Evolutionary conservation across 257 asterid genomes (phyloP), one percentile per base, ranked within the genome.

Genomic region (Fraxinus excelsior): DNA sequence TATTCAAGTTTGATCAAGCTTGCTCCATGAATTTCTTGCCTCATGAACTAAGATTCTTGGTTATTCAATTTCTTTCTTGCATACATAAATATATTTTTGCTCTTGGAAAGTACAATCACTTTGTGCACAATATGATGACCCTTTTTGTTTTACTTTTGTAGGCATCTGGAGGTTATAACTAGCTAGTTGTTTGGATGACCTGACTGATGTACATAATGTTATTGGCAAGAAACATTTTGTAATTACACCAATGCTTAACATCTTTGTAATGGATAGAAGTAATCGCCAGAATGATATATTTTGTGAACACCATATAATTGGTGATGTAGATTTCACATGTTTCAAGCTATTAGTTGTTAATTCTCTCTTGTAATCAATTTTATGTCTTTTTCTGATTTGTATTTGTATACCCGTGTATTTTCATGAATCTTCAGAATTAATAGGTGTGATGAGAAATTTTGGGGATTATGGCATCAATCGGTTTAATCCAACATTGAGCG

Each of bases 101-200:
- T 18, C 16, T 42, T 42, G 51, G 51, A 42, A 42, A 42, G 16
- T 11, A 12, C 51, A 11, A 42, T 42, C 18, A 12, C 16, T 2
- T 42, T 23, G 66, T 11, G 13, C 13, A 0, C 68, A n/a, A 56
- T n/a, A 21, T 76, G 78, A 76, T n/a, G 23, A 19, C 13, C 44
- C 34, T 19, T 37, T 51, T 72, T 73, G n/a, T 72, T 75, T 62
- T 58, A 40, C 44, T 49, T 38, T 76, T 56, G 78, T 90, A 90
- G 95, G 88, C 81, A 38, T 73, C 78, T 78, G 74, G 65, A 78
- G 69, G 71, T 78, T 73, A 78, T 84, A 81, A 78, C 82, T 68
- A 74, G 53, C 42, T 82, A 81, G 80, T 71, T 85, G 78, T 67
- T 71, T 74, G 53, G 81, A 80, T 77, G 81, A 80, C 80, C 72